phyloP scores from a whole-genome alignment of 2,329 filamentous ascomycete genomes.

The Sclerotinia trifoliorum region DNA sequence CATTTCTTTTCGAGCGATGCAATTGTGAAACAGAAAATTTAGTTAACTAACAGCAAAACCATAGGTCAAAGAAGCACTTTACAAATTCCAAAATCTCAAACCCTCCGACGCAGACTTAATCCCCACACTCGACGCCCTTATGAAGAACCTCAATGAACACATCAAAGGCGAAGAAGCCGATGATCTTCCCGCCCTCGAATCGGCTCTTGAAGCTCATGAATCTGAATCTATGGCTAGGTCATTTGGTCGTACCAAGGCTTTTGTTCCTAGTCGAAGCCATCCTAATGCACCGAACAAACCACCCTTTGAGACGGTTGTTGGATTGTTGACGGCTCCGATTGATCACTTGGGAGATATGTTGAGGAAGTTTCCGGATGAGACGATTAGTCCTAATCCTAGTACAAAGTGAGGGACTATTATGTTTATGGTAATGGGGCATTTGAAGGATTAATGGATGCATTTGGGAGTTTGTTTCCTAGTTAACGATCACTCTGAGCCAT shows the following conservation, averaged over 20 bases:
- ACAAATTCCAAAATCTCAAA: constrained; percentile 49
- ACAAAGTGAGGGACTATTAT: constrained; percentile 9
- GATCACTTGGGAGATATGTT: constrained; percentile 57
- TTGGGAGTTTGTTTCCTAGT: too few species aligned
- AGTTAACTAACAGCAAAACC: neutral
- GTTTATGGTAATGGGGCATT: neutral
- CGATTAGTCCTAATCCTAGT: constrained; percentile 25
- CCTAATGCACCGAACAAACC: constrained; percentile 41
- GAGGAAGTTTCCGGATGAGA: constrained; percentile 51
- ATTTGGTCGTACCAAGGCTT: constrained; percentile 53
- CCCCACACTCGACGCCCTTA: constrained; percentile 46
- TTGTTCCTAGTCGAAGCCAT: constrained; percentile 46
- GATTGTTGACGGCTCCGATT: constrained; percentile 55
- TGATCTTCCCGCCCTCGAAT: constrained; percentile 51
- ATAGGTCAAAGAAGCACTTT: constrained; percentile 52
- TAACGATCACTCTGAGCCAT: too few species aligned
- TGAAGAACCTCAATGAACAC: constrained; percentile 47
- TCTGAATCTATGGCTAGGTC: constrained; percentile 44
- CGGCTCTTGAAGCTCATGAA: constrained; percentile 41
- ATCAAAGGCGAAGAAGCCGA: constrained; percentile 52
- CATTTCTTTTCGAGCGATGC: neutral
- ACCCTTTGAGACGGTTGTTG: constrained; percentile 55
- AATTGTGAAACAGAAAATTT: too few species aligned
- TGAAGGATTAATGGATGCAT: too few species aligned
- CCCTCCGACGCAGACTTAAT: constrained; percentile 45